These are phyloP conservation scores for Mytilinidion resinicola DNA, from an alignment of 495 filamentous ascomycete species.

Conservation along the genomic window DNA sequence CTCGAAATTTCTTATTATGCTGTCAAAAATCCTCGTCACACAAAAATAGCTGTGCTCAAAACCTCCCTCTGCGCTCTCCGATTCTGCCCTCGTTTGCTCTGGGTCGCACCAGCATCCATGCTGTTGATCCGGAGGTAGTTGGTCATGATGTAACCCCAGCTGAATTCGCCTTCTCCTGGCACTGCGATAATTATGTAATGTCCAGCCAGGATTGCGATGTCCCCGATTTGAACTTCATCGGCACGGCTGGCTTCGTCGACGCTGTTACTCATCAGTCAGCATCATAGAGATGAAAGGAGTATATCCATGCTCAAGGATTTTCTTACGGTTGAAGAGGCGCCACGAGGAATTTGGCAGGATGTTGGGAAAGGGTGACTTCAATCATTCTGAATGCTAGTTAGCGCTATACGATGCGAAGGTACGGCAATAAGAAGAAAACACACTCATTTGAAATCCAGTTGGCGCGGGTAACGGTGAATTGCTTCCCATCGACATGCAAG, in stretches of 20 bases:
- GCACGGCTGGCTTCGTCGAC: conserved; percentile 21
- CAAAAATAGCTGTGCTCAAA: no score
- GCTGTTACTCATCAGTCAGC: background rate
- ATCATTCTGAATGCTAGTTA: background rate
- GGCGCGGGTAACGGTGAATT: conserved; percentile 7
- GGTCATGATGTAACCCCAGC: no score
- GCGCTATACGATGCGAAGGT: no score
- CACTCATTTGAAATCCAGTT: background rate
- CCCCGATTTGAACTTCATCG: conserved; percentile 21
- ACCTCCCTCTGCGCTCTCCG: no score
- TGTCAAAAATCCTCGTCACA: no score
- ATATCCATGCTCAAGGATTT: no score
- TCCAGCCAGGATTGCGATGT: conserved; percentile 25
- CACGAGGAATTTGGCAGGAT: conserved; percentile 22
- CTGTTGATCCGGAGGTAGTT: no score
- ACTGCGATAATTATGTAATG: conserved; percentile 28
- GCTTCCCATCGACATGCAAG: conserved; percentile 3
- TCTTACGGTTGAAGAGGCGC: conserved; percentile 15
- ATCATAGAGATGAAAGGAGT: no score
- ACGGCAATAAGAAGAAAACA: no score
- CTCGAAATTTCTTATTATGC: no score
- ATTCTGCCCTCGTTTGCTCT: no score
- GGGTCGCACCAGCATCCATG: no score
- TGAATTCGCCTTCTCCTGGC: conserved; percentile 7
- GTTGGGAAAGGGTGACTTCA: conserved; percentile 23